phyloP scores from a whole-genome alignment of 2,329 filamentous ascomycete species.

The Hirsutella rhossiliensis region DNA sequence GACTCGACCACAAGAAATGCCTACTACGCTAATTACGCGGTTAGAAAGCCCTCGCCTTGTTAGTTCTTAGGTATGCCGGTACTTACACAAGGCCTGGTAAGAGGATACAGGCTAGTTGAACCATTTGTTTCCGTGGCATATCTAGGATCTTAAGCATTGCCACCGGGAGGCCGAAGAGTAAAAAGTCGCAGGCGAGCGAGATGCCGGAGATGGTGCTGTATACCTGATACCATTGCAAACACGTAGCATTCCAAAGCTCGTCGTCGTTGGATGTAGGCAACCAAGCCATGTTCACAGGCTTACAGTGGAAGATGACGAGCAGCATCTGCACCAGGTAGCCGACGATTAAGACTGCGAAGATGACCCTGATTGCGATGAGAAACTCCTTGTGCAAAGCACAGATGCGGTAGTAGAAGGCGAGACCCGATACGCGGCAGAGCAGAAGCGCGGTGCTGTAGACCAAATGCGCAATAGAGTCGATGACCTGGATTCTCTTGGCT shows the following conservation, averaged over 20 bases:
- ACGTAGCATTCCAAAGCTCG: not conserved
- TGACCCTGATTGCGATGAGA: not conserved
- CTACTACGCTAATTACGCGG: no score
- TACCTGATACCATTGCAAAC: not conserved
- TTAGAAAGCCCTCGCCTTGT: no score
- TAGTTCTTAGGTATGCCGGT: conserved; percentile 11
- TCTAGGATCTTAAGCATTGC: not conserved
- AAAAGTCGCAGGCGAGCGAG: not conserved
- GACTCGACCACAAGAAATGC: no score
- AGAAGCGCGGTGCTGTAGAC: not conserved
- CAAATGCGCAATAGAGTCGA: no score
- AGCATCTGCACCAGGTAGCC: conserved; percentile 1
- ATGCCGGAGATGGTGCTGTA: not conserved
- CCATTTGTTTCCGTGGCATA: not conserved
- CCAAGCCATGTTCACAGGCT: not conserved
- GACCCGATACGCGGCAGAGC: not conserved
- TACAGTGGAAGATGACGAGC: conserved; percentile 2
- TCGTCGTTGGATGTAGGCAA: not conserved
- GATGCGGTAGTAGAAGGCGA: conserved; percentile 3
- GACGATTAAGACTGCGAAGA: not conserved
- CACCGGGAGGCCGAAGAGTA: conserved; percentile 2
- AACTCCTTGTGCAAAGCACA: not conserved
- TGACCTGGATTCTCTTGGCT: no score
- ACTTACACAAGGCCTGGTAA: conserved; percentile 7
- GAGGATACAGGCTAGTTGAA: conserved; percentile 1